Base-by-base conservation (phyloP, 2,329 filamentous ascomycete species). In the Phialophora macrospora region DNA sequence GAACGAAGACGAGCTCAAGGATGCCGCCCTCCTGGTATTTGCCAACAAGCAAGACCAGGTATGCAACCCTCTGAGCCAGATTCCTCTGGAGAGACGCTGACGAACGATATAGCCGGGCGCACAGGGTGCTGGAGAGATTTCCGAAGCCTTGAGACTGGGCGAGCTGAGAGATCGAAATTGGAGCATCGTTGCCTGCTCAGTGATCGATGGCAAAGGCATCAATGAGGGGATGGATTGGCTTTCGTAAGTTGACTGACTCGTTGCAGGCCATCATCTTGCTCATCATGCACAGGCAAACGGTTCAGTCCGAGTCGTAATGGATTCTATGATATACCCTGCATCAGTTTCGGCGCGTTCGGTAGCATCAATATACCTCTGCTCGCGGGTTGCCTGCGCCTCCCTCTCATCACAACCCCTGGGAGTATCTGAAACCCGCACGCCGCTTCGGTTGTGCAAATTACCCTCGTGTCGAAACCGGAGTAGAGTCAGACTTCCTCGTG, bases 201-300 rank as follows among this genome's bases (percentile, higher is more conserved):
- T 95, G 14, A 94, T 99, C 63, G 95, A 97, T 76, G 95, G 95
- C 51, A 90, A 91, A 74, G 95, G 95, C 77, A 91, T 99, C 52
- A 92, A 90, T 69, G 95, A 99, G 80, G 95, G 95, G 66, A 99
- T 99, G 95, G 95, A 99, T 80, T 99, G 95, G 95, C 83, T 99
- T 58, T 71, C 69, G 66, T 71, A 63, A 69, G 69, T 71, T 20
- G 55, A 32, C 48, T 32, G 17, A 2, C 24, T 14, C 28, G 20
- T 34, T 5, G 28, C n/a, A 48, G 24, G 52, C 20, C 12, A 20
- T 22, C 49, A 7, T 17, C 55, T 11, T 55, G 46, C 66, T 68
- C 28, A 68, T n/a, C 17, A 20, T 44, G 20, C 12, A 14, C n/a
- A 71, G 69, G 52, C 69, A 71, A 68, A 71, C 69, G 41, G 69